phyloP scores from a whole-genome alignment of 441 rosid genomes.

The Gossypium gossypioides region DNA sequence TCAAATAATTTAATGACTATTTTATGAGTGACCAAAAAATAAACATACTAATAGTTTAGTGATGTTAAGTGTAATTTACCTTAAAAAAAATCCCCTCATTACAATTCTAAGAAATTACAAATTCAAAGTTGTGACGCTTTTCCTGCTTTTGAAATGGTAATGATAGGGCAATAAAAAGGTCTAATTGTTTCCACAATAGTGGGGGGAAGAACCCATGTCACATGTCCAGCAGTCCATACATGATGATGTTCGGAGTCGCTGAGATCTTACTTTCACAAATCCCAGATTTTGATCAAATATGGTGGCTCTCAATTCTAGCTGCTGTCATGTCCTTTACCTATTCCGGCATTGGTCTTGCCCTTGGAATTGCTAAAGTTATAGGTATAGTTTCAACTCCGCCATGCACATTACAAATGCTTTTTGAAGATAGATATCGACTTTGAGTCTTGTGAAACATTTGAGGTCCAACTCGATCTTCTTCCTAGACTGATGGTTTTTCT shows the following conservation, averaged over 20 bases:
- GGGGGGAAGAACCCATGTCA: constrained; percentile 47
- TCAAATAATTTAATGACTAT: too few species aligned
- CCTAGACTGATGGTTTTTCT: neutral
- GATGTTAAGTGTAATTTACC: too few species aligned
- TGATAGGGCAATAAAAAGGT: constrained; percentile 49
- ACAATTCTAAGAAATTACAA: neutral
- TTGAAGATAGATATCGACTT: too few species aligned
- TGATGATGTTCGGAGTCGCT: constrained; percentile 43
- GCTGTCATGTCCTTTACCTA: constrained; percentile 66
- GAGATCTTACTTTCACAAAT: constrained; percentile 51
- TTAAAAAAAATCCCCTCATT: too few species aligned
- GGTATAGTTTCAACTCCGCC: constrained; percentile 22
- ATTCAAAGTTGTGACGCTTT: neutral
- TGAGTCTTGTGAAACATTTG: too few species aligned
- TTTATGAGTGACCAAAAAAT: too few species aligned
- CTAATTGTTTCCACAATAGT: constrained; percentile 52
- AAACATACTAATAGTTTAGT: too few species aligned
- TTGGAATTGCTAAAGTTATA: constrained; percentile 49
- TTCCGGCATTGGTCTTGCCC: constrained; percentile 48
- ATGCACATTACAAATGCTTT: neutral
- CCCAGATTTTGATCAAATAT: constrained; percentile 54
- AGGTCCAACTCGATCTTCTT: neutral
- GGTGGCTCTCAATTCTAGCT: constrained; percentile 67
- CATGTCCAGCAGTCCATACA: constrained; percentile 50
- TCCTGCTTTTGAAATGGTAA: neutral